Conservation (phyloP, 306 rosid genomes). For the Pyrus communis region DNA sequence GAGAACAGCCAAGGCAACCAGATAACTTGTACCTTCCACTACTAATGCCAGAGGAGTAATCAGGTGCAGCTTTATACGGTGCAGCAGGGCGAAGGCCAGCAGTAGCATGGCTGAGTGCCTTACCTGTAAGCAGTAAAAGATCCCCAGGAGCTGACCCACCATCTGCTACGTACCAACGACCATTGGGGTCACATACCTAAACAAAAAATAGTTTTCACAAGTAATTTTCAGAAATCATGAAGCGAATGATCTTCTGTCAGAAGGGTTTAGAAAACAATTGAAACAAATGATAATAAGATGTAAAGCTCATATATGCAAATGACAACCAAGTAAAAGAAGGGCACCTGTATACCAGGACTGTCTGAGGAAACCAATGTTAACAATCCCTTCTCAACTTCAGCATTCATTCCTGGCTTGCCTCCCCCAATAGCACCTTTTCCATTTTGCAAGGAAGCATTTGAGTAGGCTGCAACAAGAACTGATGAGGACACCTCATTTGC, state of each 20-base stretch:
- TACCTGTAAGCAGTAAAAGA: conserved; percentile 86
- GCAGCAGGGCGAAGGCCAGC: conserved; percentile 90
- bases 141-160: conserved; percentile 71
- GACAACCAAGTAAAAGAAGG: conserved; percentile 23
- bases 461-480: conserved; percentile 70
- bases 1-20: neutral
- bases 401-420: conserved; percentile 64
- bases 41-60: conserved; percentile 43
- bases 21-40: conserved; percentile 57
- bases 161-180: conserved; percentile 95
- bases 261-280: neutral
- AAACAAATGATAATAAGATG: neutral
- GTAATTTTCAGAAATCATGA: neutral
- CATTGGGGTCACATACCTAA: conserved; percentile 87
- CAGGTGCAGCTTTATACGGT: conserved; percentile 66
- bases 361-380: conserved; percentile 81
- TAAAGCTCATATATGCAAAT: neutral
- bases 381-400: conserved; percentile 90
- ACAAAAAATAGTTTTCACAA: conserved; percentile 19
- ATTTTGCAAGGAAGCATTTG: conserved; percentile 49
- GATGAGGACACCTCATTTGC: conserved; percentile 86
- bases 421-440: conserved; percentile 76
- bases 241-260: neutral
- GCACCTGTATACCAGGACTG: conserved; percentile 91
- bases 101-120: conserved; percentile 86